phyloP scores from a whole-genome alignment of 1,139 yeast species.

The Lodderomyces elongisporus region DNA sequence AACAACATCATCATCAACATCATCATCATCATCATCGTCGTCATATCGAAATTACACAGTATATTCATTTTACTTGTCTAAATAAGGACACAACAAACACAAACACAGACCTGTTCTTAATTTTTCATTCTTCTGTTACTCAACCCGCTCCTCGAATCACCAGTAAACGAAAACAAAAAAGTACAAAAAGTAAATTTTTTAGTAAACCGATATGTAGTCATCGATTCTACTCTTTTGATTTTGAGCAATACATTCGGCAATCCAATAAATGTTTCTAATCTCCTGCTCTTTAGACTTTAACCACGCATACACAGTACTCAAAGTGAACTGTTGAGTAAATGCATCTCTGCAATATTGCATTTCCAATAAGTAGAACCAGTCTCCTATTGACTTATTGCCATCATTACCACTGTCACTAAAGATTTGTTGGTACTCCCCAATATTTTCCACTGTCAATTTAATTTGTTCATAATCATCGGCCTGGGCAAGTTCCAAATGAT shows the following conservation, averaged over 20 bases:
- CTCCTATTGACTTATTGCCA: constrained; percentile 63
- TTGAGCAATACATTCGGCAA: constrained; percentile 94
- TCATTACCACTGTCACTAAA: constrained; percentile 56
- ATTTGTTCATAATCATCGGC: constrained; percentile 87
- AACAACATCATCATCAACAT: too few species aligned
- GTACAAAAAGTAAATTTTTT: constrained; percentile 1
- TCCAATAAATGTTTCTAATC: constrained; percentile 94
- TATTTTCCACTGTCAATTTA: constrained; percentile 63
- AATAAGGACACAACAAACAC: too few species aligned
- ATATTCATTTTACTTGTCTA: too few species aligned
- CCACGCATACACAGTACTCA: constrained; percentile 94
- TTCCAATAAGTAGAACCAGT: constrained; percentile 87
- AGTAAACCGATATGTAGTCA: constrained; percentile 71
- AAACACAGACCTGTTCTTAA: too few species aligned
- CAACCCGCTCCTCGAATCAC: too few species aligned
- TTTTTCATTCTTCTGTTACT: too few species aligned
- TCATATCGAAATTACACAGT: too few species aligned
- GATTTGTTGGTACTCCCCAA: constrained; percentile 69
- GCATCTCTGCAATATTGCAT: constrained; percentile 91
- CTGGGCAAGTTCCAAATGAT: constrained; percentile 62
- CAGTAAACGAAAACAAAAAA: background rate
- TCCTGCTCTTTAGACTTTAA: constrained; percentile 94
- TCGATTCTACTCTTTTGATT: constrained; percentile 79
- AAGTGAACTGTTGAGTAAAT: constrained; percentile 93
- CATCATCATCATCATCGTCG: too few species aligned